These are phyloP conservation scores for Colletotrichum tropicicola DNA, from an alignment of 2,329 filamentous ascomycete genomes.

Conservation along the genomic window DNA sequence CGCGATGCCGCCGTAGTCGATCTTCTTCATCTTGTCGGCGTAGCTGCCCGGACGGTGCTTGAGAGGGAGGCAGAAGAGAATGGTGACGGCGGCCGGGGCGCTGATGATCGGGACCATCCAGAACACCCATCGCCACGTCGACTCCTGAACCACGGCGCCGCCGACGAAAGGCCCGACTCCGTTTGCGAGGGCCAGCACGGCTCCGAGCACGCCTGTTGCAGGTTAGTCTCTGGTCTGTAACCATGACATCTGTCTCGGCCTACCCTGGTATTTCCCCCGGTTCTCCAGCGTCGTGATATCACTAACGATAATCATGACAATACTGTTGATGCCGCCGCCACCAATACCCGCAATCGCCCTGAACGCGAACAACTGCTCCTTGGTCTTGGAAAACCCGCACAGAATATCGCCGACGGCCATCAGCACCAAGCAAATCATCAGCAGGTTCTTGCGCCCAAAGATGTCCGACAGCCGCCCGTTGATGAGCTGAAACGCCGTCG, in stretches of 20 bases:
- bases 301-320: slow-evolving; percentile 48
- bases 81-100: slow-evolving; percentile 32
- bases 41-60: slow-evolving; percentile 36
- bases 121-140: slow-evolving; percentile 42
- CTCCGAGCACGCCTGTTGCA: slow-evolving; percentile 36
- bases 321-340: slow-evolving; percentile 43
- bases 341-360: slow-evolving; percentile 45
- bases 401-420: slow-evolving; percentile 41
- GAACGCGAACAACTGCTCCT: slow-evolving; percentile 44
- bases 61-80: slow-evolving; percentile 38
- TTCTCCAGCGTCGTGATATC: slow-evolving; percentile 46
- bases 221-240: too few relatives aligned
- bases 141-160: slow-evolving; percentile 38
- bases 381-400: slow-evolving; percentile 42
- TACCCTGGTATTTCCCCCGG: slow-evolving; percentile 42
- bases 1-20: slow-evolving; percentile 39
- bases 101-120: slow-evolving; percentile 37
- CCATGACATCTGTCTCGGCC: background rate
- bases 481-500: slow-evolving; percentile 45
- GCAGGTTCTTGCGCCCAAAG: slow-evolving; percentile 44
- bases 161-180: slow-evolving; percentile 48
- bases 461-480: slow-evolving; percentile 46
- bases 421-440: slow-evolving; percentile 38
- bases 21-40: slow-evolving; percentile 36
- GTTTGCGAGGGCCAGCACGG: slow-evolving; percentile 41